These are phyloP conservation scores for Cordyceps sp. DNA, from an alignment of 2,329 filamentous ascomycete species.

Conservation along the genomic window DNA sequence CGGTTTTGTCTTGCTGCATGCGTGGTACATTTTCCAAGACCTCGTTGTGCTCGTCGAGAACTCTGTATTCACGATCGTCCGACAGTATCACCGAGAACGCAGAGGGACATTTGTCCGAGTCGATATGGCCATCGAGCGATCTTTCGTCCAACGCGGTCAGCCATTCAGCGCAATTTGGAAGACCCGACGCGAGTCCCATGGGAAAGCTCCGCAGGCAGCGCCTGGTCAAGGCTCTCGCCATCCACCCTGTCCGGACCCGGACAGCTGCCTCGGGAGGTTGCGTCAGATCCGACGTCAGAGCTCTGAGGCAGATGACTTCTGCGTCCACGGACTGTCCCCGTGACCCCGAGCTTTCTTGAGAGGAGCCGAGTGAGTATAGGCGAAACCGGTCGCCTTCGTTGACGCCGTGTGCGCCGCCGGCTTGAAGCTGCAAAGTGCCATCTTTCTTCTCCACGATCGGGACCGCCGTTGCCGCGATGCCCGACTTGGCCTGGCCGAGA, in stretches of 20 bases:
- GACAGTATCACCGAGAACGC: background rate
- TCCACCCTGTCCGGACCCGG: background rate
- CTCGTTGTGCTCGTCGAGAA: background rate
- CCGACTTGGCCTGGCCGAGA: background rate
- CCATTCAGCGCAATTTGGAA: background rate
- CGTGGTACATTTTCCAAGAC: background rate
- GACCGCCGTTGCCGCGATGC: background rate
- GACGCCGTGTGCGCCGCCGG: background rate
- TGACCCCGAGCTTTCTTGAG: background rate
- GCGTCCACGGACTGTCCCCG: background rate
- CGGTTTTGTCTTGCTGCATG: background rate
- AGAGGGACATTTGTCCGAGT: background rate
- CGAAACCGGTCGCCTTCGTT: background rate
- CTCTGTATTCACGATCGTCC: background rate
- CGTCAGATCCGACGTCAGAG: background rate
- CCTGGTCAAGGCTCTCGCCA: background rate
- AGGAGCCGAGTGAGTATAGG: background rate
- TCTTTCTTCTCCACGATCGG: background rate
- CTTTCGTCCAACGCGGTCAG: background rate
- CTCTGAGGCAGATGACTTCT: background rate
- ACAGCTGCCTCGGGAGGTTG: background rate
- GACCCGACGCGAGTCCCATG: background rate
- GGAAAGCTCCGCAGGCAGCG: background rate
- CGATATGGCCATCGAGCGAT: background rate
- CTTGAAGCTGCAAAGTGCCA: background rate